These are phyloP conservation scores for Suillus sp. DNA, from an alignment of 768 basidiomycete species.

Conservation along the genomic window DNA sequence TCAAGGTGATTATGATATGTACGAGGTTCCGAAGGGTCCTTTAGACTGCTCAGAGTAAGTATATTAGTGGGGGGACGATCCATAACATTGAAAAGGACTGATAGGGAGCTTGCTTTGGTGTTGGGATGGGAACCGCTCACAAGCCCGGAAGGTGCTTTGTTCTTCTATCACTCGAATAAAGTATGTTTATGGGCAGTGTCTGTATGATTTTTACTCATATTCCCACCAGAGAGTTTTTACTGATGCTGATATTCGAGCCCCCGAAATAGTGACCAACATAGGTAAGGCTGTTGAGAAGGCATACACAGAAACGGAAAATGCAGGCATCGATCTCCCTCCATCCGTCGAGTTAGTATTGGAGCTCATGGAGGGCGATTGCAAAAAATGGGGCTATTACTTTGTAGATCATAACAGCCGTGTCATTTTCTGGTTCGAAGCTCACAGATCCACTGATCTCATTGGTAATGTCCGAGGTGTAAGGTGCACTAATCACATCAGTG, in stretches of 20 bases:
- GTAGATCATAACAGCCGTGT: not conserved
- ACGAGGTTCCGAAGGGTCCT: not conserved
- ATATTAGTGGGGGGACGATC: not conserved
- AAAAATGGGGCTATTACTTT: constrained; percentile 3
- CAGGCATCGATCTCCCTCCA: not conserved
- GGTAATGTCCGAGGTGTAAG: not conserved
- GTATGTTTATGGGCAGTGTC: not conserved
- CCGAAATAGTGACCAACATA: not conserved
- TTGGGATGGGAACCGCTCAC: constrained; percentile 3
- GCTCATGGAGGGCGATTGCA: not conserved
- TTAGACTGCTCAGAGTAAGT: constrained; percentile 5
- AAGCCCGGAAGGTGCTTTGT: not conserved
- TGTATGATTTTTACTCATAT: not conserved
- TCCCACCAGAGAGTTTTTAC: constrained; percentile 1
- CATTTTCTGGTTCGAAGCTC: constrained; percentile 2
- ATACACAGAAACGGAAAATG: not conserved
- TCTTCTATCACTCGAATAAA: not conserved
- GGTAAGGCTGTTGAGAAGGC: constrained; percentile 1
- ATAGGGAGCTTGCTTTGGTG: not conserved
- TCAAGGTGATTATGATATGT: not conserved
- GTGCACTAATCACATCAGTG: not conserved
- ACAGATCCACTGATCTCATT: not conserved
- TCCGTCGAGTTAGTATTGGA: not conserved
- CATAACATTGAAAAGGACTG: not conserved
- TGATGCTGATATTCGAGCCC: not conserved